Base-by-base conservation (phyloP, 2,329 filamentous ascomycete species). In the Xylogone sp. region DNA sequence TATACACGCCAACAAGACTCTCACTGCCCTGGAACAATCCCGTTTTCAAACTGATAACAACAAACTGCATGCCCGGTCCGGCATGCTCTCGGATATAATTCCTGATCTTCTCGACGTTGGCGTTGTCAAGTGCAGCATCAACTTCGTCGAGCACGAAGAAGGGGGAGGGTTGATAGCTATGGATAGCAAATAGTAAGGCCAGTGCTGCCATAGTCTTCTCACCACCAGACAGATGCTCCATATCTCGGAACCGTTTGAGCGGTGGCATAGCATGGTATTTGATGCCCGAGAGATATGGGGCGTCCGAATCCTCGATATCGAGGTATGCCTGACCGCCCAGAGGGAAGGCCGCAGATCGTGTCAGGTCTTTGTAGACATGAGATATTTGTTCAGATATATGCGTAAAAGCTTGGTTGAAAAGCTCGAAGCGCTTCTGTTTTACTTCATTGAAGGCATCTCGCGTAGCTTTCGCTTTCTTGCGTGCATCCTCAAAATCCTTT, bases 201-300 rank as follows among this genome's bases (percentile, higher is more conserved):
- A 99, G 77, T 13, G 94, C 94, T 1, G 94, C 94, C 86, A 99
- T 99, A 0, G 94, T 99, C 78, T 99, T 99, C 73, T 99, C 94
- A 51, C 94, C 94, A 63, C 94, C 94, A 1, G 90, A 96, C 9
- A 99, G 76, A 68, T 97, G 94, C 70, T 99, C 94, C 94, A 99
- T 99, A 69, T 99, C 95, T 62, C 94, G 83, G 81, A 99, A 99
- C 44, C 94, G 90, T 75, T 99, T 99, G 56, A 97, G 83, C 1
- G 94, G 94, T 19, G 94, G 94, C 92, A 97, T 99, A 56, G 94
- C 95, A 68, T 97, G 92, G 71, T 99, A 99, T 67, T 96, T 97
- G 71, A 99, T 91, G 27, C 94, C 94, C 42, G 89, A 90, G 3
- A 97, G 82, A 69, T 97, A 99, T 1, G 94, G 94, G 64, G 96